Base-by-base conservation (phyloP, 768 basidiomycete species). In the Tricholoma bakamatsutake region DNA sequence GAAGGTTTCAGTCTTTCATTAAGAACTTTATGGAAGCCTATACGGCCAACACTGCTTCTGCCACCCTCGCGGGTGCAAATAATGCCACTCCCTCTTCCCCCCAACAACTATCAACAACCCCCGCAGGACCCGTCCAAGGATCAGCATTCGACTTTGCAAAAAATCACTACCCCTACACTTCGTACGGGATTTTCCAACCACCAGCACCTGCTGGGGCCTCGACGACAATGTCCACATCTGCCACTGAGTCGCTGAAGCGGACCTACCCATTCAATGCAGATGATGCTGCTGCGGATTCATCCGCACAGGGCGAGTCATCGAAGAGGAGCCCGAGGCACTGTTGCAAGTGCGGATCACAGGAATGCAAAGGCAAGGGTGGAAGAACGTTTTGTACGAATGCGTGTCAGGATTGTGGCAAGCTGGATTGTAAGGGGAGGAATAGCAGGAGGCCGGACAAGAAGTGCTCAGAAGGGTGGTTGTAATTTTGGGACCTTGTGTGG, bases 291-390 rank as follows among this genome's bases (percentile, higher is more conserved):
- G 27, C 56, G 43, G 62, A 15, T 62, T 64, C 59, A 57, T 51
- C 69, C 4, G 65, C 62, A 10, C 70, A 72, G 13, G 59, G 69
- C 2, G 73, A 76, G 55, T 69, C 71, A 2, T 69, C 69, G 61
- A 88, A 88, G 65, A 79, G 90, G 2, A 81, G 82, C 43, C 84
- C 79, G 47, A 59, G 89, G 39, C 90, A 90, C 63, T 92, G 89
- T 62, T 85, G 84, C 67, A 92, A 92, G 71, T 91, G 89, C 55
- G 89, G 89, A 13, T 84, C 81, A 37, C 82, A 85, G 68, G 82
- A 87, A 21, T 92, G 89, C 67, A 91, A 90, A 66, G 89, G 89
- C 49, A 91, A 90, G 61, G 89, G 89, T 3, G 89, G 89, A 4
- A 74, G 88, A 37, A 73, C 74, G 43, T 90, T 88, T 65, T 92